Evolutionary conservation across 2,329 filamentous ascomycete genomes (phyloP), one percentile per base, ranked within the genome.

Genomic region (Fusarium tuaranense): DNA sequence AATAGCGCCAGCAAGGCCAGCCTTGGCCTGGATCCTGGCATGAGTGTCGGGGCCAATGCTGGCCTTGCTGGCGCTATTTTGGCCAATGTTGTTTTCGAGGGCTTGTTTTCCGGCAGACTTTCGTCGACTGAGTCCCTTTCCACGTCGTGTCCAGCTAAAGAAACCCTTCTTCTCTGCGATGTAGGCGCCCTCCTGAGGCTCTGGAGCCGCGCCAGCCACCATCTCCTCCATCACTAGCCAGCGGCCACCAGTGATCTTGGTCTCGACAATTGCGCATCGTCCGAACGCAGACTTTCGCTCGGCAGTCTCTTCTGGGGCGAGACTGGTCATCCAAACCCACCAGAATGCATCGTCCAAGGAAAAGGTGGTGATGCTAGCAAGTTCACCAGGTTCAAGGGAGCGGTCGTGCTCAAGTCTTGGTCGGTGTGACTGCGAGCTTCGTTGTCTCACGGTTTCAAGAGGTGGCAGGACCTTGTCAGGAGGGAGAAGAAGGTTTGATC

Each of bases 251-350:
- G 88, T 87, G 70, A 98, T 97, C 16, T 90, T 87, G 0, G 97
- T 98, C 82, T 99, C 97, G 55, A 98, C 90, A 44, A 99, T 88
- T 22, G 97, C 95, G 80, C 97, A 99, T 73, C 97, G 90, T 41
- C 97, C 97, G 81, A 99, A 99, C 1, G 95, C 95, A 7, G 95
- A 93, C 82, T 99, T 99, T 70, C 97, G 91, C 57, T 92, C 89
- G 0, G 91, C 84, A 0, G 95, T 94, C 84, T 99, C 97, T 79
- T 99, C 97, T 1, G 92, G 93, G 2, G 96, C 95, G 79, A 99
- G 86, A 87, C 96, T 98, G 77, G 92, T 97, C 88, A 99, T 98
- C 97, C 97, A 99, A 5, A 98, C 97, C 96, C 97, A 98, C 97
- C 97, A 99, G 83, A 99, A 99, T 1, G 95, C 93, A 81, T 98